A percentile compares a stretch with the other conserved stretches of the same genome.
Evolutionary conservation across 2,329 filamentous ascomycete genomes (phyloP).

Genomic region (Cytospora schulzeri): DNA sequence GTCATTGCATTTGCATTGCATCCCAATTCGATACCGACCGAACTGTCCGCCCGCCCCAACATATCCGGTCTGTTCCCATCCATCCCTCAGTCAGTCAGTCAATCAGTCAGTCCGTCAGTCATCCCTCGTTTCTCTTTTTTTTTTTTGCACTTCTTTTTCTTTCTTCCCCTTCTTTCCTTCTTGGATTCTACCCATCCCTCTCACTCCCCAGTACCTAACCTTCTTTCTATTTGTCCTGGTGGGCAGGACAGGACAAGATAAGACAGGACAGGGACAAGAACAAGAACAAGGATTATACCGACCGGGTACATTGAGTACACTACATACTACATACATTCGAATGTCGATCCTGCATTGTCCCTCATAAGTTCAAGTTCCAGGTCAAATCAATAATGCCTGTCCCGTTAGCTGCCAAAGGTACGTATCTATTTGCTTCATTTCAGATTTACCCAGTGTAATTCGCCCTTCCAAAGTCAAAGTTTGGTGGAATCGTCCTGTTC

Average conservation of each 20-base stretch:
- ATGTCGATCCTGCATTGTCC: background rate
- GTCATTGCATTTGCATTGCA: background rate
- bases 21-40: background rate
- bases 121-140: background rate
- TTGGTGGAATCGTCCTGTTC: no score
- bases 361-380: constrained; percentile 1
- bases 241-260: background rate
- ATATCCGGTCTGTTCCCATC: background rate
- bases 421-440: constrained; percentile 28
- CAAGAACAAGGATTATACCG: background rate
- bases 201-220: no score
- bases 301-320: background rate
- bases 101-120: background rate
- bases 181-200: background rate
- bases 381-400: constrained; percentile 38
- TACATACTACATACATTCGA: no score
- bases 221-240: background rate
- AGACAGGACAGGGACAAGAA: background rate
- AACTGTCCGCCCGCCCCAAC: background rate
- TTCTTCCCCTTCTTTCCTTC: background rate
- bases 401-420: constrained; percentile 43
- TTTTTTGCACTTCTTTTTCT: background rate
- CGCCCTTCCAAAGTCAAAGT: no score
- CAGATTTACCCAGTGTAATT: constrained; percentile 3
- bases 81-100: background rate